Evolutionary conservation across 345 rosid genomes (phyloP), one percentile per base, ranked within the genome.

Genomic region (Trapa bicornis): DNA sequence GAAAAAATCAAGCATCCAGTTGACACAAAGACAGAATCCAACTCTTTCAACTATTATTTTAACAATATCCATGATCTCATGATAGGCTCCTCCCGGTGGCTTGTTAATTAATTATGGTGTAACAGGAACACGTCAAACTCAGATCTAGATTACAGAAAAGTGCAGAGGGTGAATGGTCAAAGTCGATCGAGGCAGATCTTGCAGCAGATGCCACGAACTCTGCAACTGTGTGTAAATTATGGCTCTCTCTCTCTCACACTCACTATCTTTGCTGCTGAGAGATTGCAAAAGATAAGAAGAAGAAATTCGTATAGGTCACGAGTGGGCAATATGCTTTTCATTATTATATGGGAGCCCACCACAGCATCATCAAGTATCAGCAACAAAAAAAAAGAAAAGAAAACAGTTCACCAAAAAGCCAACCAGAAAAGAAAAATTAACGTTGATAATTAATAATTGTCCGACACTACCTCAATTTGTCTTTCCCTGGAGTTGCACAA

Each of bases 201-300:
- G 43, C 43, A 41, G 60, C 33, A 54, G 60, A n/a, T n/a, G 60
- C 60, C 60, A 54, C 60, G 33, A 54, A 22, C 60, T 54, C n/a
- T 50, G 22, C 56, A 16, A n/a, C 3, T 50, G 33, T 58, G 15
- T 10, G 32, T 32, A 3, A 58, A 9, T 58, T 32, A 58, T 35
- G 12, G 32, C 15, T 35, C 38, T 58, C 36, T 22, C 29, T 22
- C 29, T 22, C 29, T 22, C 29, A 22, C 29, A 22, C 29, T 22
- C 29, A 22, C 29, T 22, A 22, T 22, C 29, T 22, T 22, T 22
- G 29, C 29, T 41, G 43, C 43, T 29, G 63, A 58, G 60, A 22
- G 60, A 22, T n/a, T 58, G 38, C 33, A 54, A 5, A n/a, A n/a
- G 60, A 54, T n/a, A 41, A 41, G 43, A 41, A 32, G 13, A 22